A percentile compares a stretch with the other conserved stretches of the same genome.
These are phyloP conservation scores for Sclerotinia spermophila DNA, from an alignment of 2,329 filamentous ascomycete species.

Conservation along the genomic window DNA sequence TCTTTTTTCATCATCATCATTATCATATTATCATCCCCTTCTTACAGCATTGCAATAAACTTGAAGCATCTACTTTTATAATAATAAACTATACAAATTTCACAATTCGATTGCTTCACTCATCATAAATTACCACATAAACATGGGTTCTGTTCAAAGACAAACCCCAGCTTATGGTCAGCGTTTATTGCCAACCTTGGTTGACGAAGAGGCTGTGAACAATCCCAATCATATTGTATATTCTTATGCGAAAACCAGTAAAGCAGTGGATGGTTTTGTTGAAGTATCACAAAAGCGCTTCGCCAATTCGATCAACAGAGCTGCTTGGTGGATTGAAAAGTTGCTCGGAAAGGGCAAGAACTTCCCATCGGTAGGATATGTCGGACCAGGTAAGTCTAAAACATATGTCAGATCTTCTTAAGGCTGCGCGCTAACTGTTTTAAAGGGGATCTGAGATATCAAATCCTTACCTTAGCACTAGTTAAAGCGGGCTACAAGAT, in stretches of 20 bases:
- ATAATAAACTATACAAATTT: not conserved
- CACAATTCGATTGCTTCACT: not conserved
- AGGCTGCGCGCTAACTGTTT: not conserved
- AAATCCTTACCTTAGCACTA: conserved; percentile 15
- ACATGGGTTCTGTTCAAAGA: conserved; percentile 10
- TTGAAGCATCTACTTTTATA: not conserved
- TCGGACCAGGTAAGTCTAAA: conserved; percentile 15
- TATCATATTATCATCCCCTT: not conserved
- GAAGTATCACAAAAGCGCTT: conserved; percentile 22
- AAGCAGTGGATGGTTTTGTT: conserved; percentile 18
- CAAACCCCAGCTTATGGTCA: conserved; percentile 9
- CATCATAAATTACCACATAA: not conserved
- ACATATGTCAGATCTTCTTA: too few species aligned
- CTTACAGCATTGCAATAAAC: not conserved
- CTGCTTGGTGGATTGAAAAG: conserved; percentile 23
- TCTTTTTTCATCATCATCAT: not conserved
- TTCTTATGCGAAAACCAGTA: conserved; percentile 12
- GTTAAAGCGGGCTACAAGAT: conserved; percentile 14
- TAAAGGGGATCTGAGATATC: conserved; percentile 15
- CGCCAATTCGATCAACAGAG: conserved; percentile 25
- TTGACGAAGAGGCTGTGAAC: conserved; percentile 12
- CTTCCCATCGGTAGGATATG: conserved; percentile 18
- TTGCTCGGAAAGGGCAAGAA: conserved; percentile 26
- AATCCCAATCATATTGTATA: conserved; percentile 7
- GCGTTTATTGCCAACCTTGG: conserved; percentile 10